Evolutionary conservation across 768 basidiomycete genomes (phyloP).

Genomic region (Royoungia palumana): DNA sequence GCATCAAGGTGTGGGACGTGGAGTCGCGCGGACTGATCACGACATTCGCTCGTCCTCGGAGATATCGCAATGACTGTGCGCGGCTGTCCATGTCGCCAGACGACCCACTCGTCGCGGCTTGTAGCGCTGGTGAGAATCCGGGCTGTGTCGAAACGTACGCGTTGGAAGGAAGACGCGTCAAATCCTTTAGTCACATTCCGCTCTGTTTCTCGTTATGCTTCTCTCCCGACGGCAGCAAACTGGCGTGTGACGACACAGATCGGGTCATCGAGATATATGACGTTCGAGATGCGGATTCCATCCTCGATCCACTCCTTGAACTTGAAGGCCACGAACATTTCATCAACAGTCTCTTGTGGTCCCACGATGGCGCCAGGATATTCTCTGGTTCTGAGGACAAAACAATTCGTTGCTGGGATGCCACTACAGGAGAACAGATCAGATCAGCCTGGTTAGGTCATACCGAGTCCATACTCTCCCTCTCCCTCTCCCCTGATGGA

Average conservation of each 20-base stretch:
- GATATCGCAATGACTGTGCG: background rate
- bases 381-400: background rate
- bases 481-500: no score
- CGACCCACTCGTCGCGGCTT: background rate
- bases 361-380: conserved; percentile 2
- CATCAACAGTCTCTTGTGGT: conserved; percentile 1
- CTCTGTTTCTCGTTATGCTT: background rate
- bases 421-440: background rate
- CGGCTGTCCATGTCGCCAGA: conserved; percentile 1
- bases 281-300: background rate
- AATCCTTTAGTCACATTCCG: background rate
- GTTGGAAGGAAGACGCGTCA: background rate
- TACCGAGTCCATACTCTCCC: conserved; percentile 25
- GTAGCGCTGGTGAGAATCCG: rapidly evolving
- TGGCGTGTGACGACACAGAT: background rate
- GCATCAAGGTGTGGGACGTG: background rate
- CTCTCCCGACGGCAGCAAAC: conserved; percentile 1
- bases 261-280: background rate
- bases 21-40: background rate
- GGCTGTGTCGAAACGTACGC: background rate
- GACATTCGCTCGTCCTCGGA: no score
- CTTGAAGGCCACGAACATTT: background rate
- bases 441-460: no score
- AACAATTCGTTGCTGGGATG: background rate
- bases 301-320: background rate